Conservation (phyloP, 345 rosid species). For the Heritiera fomes region DNA sequence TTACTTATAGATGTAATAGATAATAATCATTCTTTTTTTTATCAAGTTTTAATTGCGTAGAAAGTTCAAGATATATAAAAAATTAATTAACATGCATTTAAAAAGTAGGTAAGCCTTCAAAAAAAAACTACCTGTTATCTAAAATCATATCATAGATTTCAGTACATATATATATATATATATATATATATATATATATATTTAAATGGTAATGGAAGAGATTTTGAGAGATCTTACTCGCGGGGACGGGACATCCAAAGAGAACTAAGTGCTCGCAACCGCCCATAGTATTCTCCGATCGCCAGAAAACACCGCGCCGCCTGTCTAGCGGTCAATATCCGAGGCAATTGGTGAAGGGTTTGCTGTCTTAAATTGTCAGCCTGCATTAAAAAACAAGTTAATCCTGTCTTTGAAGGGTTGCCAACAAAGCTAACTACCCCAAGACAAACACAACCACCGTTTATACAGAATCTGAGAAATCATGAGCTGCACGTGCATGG, state of each 20-base stretch:
- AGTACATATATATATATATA: background rate
- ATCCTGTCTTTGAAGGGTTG: background rate
- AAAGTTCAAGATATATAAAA: too few relatives aligned
- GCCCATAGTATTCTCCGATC: conserved; percentile 83
- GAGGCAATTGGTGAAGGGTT: conserved; percentile 78
- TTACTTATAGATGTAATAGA: too few relatives aligned
- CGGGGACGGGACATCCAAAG: conserved; percentile 92
- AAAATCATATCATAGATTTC: too few relatives aligned
- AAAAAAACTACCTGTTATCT: too few relatives aligned
- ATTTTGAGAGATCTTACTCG: conserved; percentile 55
- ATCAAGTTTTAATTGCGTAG: too few relatives aligned
- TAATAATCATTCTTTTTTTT: too few relatives aligned
- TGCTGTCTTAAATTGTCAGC: conserved; percentile 97
- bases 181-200: too few relatives aligned
- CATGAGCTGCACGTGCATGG: conserved; percentile 27
- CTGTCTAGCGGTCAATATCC: conserved; percentile 80
- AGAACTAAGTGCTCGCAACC: conserved; percentile 86
- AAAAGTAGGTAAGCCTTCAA: too few relatives aligned
- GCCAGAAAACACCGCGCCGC: conserved; percentile 86
- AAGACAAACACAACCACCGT: conserved; percentile 9
- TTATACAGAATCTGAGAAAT: background rate
- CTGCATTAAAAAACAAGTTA: conserved; percentile 32
- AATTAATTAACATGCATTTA: too few relatives aligned
- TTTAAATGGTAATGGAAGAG: background rate
- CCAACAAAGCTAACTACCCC: background rate